A percentile compares a stretch with the other conserved stretches of the same genome.
Conservation (phyloP, 441 rosid species). For the Erysimum cheiri region DNA sequence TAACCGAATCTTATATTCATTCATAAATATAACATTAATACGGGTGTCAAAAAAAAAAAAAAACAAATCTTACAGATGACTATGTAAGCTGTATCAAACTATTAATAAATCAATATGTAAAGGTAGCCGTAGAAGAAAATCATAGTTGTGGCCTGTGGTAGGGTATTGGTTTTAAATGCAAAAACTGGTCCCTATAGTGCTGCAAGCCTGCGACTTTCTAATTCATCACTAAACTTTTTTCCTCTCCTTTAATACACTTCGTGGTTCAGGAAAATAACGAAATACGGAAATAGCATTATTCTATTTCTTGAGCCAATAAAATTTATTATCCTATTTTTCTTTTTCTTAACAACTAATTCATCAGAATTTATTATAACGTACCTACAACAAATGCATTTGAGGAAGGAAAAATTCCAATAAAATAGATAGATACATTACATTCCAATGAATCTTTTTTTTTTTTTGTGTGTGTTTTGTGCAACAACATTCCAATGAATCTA, state of each 20-base stretch:
- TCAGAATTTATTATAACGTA: too few species aligned
- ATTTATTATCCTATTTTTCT: too few species aligned
- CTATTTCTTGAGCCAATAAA: too few species aligned
- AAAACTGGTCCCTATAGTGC: slow-evolving; percentile 31
- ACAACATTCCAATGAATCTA: background rate
- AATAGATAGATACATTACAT: background rate
- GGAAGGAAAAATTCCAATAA: background rate
- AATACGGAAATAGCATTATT: background rate
- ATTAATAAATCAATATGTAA: background rate
- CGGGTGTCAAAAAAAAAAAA: too few species aligned
- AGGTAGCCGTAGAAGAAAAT: background rate
- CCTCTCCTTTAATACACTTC: slow-evolving; percentile 17
- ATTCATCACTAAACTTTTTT: slow-evolving; percentile 6
- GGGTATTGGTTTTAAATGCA: background rate
- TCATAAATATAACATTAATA: too few species aligned
- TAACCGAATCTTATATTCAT: too few species aligned
- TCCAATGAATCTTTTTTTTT: background rate
- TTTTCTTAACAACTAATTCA: too few species aligned
- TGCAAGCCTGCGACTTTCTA: slow-evolving; percentile 15
- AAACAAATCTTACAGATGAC: background rate
- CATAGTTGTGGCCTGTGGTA: background rate
- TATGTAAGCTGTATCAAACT: slow-evolving; percentile 2
- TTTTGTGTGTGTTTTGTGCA: too few species aligned
- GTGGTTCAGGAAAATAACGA: background rate
- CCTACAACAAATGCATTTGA: background rate